These are phyloP conservation scores for Nicotiana paniculata DNA, from an alignment of 257 asterid genomes.

Conservation along the genomic window DNA sequence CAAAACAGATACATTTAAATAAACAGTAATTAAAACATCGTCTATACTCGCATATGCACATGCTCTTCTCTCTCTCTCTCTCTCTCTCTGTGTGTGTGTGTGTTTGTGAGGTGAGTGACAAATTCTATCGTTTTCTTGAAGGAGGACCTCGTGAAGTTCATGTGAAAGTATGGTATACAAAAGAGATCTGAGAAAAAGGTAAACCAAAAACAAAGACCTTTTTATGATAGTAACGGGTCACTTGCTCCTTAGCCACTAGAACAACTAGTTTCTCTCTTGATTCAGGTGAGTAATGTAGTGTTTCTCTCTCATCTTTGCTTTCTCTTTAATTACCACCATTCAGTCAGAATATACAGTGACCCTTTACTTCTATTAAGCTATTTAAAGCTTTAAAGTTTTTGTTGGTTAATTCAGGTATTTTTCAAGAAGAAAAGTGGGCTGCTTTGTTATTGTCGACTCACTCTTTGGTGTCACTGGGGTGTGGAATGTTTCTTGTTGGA, in stretches of 20 bases:
- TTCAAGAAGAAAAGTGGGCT: background rate
- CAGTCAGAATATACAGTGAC: slow-evolving; percentile 1
- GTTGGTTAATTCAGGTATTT: background rate
- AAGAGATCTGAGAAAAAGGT: slow-evolving; percentile 56
- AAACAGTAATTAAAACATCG: background rate
- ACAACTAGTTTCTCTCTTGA: slow-evolving; percentile 43
- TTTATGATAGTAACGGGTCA: slow-evolving; percentile 53
- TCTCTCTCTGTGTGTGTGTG: background rate
- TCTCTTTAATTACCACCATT: slow-evolving; percentile 24
- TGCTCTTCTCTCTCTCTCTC: background rate
- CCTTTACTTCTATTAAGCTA: background rate
- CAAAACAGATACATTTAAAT: background rate
- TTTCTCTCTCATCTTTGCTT: slow-evolving; percentile 10
- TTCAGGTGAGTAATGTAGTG: slow-evolving; percentile 54
- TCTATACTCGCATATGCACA: background rate
- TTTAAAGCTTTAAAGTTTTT: background rate
- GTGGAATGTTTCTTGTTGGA: slow-evolving; percentile 5
- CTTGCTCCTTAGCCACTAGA: slow-evolving; percentile 30
- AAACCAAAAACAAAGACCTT: slow-evolving; percentile 7
- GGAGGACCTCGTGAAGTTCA: slow-evolving; percentile 48
- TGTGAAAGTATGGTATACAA: slow-evolving; percentile 29
- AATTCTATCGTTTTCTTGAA: slow-evolving; percentile 12
- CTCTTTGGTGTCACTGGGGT: background rate
- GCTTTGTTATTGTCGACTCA: background rate
- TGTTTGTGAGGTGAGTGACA: slow-evolving; percentile 6